Base-by-base conservation (phyloP, 108 stramenopile genomes). In the Pseudonitzschia delicatissima region DNA sequence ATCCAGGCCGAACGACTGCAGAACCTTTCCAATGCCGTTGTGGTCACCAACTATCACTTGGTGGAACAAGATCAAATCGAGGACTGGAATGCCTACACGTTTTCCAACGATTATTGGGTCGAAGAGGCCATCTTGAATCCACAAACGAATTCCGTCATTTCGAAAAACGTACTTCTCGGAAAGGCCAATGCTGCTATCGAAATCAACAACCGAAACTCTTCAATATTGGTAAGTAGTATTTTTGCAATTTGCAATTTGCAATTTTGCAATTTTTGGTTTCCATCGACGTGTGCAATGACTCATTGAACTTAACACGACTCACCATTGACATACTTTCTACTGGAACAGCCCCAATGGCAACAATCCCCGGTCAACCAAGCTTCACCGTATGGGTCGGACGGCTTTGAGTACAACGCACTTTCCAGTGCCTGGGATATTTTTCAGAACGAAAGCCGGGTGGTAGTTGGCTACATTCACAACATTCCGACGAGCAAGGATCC, bases 41-140 rank as follows among this genome's bases (percentile, higher is more conserved):
- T 25, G 3, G 48, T 51, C 12, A 57, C 27, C n/a, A 31, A 21
- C 15, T 61, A 61, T 36, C 71, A 17, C 12, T 4, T 44, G 4
- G 62, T 71, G 13, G 37, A 62, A 1, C 39, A 55, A 26, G 52
- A 64, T 21, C 4, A 29, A 13, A 31, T 39, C 3, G 36, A 27
- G 18, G 63, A 52, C 2, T 71, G 71, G 71, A 35, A 61, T 3
- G 32, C 11, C 17, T 64, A 71, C 51, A 12, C 63, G 23, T 31
- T 28, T 27, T 25, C 29, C 2, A 57, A 33, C 31, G 29, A 57
- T 12, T 7, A n/a, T 32, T 27, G 12, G 55, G 1, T 26, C 8
- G 55, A 12, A 33, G 29, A 34, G 26, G 17, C 8, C 31, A 1
- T 31, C 12, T 7, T 13, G 13, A 12, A 9, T 42, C 40, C 40